Conservation (phyloP, 2,329 filamentous ascomycete species). For the Zasmidium citrigriseum region DNA sequence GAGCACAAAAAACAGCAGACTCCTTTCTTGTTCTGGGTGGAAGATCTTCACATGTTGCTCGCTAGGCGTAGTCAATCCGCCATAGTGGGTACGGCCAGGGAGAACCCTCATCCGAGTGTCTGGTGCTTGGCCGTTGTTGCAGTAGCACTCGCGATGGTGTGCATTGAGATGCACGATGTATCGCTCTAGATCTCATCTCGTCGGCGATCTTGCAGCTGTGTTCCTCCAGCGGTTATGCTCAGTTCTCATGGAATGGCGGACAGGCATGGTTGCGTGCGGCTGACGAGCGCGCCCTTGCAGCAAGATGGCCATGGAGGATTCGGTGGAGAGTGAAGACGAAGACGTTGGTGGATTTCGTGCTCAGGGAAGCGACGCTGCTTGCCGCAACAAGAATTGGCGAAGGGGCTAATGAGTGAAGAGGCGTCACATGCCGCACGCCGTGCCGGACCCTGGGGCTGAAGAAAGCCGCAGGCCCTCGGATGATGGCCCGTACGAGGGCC, state of each 20-base stretch:
- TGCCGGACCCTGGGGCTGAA: not conserved
- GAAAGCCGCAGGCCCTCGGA: not conserved
- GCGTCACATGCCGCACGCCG: not conserved
- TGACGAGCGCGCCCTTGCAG: not conserved
- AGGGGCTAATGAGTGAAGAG: not conserved
- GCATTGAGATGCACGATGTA: no score
- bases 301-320: not conserved
- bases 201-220: not conserved
- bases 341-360: not conserved
- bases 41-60: not conserved
- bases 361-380: not conserved
- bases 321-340: not conserved
- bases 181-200: not conserved
- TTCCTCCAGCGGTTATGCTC: not conserved
- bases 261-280: not conserved
- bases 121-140: no score
- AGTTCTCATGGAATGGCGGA: not conserved
- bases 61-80: not conserved
- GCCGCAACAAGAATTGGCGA: not conserved
- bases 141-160: no score
- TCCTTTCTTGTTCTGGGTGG: not conserved
- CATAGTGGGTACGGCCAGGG: no score
- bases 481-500: not conserved
- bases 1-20: not conserved
- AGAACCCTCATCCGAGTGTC: no score